A percentile compares a stretch with the other conserved stretches of the same genome.
Evolutionary conservation across 176 grass and related monocot genomes (phyloP).

Genomic region (Pharus latifolius): DNA sequence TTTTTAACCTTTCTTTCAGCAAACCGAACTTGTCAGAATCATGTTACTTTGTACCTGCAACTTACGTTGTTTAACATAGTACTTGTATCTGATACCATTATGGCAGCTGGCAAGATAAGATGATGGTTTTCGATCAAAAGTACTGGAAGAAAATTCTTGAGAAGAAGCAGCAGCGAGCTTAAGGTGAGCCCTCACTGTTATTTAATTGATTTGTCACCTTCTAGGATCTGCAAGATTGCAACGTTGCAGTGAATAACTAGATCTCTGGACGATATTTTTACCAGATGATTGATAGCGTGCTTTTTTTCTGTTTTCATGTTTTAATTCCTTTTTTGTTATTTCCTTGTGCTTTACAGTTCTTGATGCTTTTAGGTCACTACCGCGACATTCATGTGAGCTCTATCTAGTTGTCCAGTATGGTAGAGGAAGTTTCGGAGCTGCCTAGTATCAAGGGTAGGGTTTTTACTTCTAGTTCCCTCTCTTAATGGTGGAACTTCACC

Average conservation of each 20-base stretch:
- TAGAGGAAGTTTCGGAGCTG: neutral
- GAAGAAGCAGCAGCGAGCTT: conserved; percentile 34
- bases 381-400: neutral
- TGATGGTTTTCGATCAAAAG: conserved; percentile 39
- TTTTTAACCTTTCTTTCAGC: no score
- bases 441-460: neutral
- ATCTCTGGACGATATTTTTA: neutral
- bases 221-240: neutral
- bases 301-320: neutral
- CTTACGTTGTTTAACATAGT: neutral
- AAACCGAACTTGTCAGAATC: no score
- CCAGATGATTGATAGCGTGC: neutral
- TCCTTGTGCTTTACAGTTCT: neutral
- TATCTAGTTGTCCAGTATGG: neutral
- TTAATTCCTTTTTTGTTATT: neutral
- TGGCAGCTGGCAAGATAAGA: conserved; percentile 40
- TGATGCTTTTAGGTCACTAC: neutral
- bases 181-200: conserved; percentile 9
- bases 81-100: neutral
- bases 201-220: neutral
- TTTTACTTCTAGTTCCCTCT: neutral
- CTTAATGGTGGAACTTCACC: neutral
- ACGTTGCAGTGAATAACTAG: neutral
- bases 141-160: conserved; percentile 39
- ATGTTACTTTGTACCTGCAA: neutral